These are phyloP conservation scores for Epichloe sp. DNA, from an alignment of 2,329 filamentous ascomycete genomes.

Conservation along the genomic window DNA sequence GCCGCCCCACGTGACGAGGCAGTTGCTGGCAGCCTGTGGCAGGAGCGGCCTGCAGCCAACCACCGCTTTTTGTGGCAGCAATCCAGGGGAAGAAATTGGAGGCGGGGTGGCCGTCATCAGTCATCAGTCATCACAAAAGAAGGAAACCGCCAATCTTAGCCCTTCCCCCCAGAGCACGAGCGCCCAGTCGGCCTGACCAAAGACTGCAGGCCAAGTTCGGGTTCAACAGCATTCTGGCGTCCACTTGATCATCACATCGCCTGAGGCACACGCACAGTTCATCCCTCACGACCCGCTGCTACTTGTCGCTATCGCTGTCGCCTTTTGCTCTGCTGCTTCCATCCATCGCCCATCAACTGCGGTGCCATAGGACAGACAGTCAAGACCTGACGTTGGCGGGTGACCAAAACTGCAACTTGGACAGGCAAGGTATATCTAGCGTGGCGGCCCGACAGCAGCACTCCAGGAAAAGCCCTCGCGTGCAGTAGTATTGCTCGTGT, in stretches of 20 bases:
- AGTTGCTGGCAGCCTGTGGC: background rate
- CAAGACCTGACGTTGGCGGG: no score
- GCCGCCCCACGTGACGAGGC: constrained; percentile 1
- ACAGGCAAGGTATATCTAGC: background rate
- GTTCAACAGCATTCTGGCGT: background rate
- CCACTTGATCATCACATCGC: background rate
- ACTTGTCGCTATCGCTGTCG: background rate
- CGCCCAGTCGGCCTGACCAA: background rate
- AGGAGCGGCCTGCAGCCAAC: background rate
- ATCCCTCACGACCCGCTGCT: background rate
- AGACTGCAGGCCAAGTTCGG: background rate
- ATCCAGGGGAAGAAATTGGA: background rate
- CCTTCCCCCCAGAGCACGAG: background rate
- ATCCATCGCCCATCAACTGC: background rate
- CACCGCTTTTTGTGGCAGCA: background rate
- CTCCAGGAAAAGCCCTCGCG: background rate
- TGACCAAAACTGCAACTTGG: no score
- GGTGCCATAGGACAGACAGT: background rate
- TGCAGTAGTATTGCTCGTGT: background rate
- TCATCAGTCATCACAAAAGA: constrained; percentile 1
- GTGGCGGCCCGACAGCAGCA: constrained; percentile 3
- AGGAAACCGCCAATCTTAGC: background rate
- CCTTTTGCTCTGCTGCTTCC: background rate
- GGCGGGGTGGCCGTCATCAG: background rate
- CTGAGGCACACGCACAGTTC: background rate